A percentile compares a stretch with the other conserved stretches of the same genome.
phyloP scores from a whole-genome alignment of 2,329 filamentous ascomycete species.

The Epichloe sp. region DNA sequence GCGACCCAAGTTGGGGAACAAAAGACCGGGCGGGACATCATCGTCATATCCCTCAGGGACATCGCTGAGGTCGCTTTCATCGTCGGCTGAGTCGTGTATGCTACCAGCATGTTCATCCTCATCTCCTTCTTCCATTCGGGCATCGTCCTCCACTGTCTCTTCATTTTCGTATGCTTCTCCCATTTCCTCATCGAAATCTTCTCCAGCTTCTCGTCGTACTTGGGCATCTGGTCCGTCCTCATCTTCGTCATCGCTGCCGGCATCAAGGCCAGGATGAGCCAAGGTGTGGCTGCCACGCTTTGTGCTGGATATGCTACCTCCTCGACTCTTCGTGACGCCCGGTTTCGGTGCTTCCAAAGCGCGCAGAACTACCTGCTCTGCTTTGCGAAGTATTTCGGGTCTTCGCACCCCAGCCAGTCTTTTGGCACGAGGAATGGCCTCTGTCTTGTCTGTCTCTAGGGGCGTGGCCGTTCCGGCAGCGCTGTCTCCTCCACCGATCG shows the following conservation, averaged over 20 bases:
- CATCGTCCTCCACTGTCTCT: slow-evolving; percentile 17
- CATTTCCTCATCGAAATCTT: slow-evolving; percentile 28
- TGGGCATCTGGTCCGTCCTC: slow-evolving; percentile 28
- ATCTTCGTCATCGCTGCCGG: slow-evolving; percentile 27
- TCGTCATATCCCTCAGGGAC: slow-evolving; percentile 46
- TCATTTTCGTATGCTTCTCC: slow-evolving; percentile 23
- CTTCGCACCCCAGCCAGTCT: slow-evolving; percentile 33
- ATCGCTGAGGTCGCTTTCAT: slow-evolving; percentile 58
- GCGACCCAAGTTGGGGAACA: slow-evolving; percentile 36
- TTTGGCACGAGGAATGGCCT: slow-evolving; percentile 25
- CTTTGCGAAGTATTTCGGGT: slow-evolving; percentile 47
- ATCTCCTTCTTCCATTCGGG: slow-evolving; percentile 15
- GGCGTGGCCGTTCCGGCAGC: slow-evolving; percentile 21
- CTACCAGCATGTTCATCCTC: slow-evolving; percentile 32
- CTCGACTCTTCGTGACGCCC: slow-evolving; percentile 30
- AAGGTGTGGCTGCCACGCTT: slow-evolving; percentile 31
- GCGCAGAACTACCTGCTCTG: slow-evolving; percentile 43
- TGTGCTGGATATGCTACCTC: slow-evolving; percentile 38
- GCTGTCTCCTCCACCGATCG: slow-evolving; percentile 26
- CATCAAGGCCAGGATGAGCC: slow-evolving; percentile 22
- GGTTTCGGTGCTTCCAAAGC: slow-evolving; percentile 36
- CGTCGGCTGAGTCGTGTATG: slow-evolving; percentile 51
- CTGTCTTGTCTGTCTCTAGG: slow-evolving; percentile 27
- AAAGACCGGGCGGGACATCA: slow-evolving; percentile 37
- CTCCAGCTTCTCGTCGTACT: slow-evolving; percentile 21